Evolutionary conservation across 1,284 basidiomycete species (phyloP).

Genomic region (Malassezia sympodialis): DNA sequence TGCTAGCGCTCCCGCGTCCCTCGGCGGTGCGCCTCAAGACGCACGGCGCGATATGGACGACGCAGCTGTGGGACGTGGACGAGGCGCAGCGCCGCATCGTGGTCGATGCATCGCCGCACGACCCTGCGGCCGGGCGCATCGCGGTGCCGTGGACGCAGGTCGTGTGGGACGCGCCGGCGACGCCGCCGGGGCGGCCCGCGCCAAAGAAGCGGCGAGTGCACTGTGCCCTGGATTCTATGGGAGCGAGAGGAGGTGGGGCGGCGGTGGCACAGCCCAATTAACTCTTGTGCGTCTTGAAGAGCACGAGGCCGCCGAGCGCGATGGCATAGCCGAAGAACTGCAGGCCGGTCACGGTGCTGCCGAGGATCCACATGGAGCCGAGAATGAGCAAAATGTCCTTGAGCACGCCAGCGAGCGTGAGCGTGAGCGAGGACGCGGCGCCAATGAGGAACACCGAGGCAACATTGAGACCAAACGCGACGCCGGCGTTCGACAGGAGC

Average conservation of each 20-base stretch:
- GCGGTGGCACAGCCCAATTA: conserved; percentile 38
- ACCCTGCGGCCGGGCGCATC: background rate
- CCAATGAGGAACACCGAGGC: conserved; percentile 90
- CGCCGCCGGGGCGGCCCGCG: background rate
- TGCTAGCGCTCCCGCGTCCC: conserved; percentile 19
- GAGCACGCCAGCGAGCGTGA: conserved; percentile 88
- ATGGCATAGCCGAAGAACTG: conserved; percentile 83
- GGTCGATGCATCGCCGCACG: background rate
- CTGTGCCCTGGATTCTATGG: background rate
- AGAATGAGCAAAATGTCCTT: conserved; percentile 87
- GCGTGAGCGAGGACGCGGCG: conserved; percentile 71
- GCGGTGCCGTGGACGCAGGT: background rate
- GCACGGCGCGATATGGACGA: conserved; percentile 24
- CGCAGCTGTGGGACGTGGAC: conserved; percentile 3
- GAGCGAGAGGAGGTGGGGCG: background rate
- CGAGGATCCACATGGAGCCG: conserved; percentile 75
- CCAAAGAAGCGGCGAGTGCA: conserved; percentile 5
- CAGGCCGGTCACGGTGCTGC: conserved; percentile 64
- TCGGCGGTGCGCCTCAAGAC: conserved; percentile 25
- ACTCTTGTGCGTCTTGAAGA: conserved; percentile 68
- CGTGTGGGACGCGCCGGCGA: background rate
- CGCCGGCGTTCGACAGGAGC: conserved; percentile 69
- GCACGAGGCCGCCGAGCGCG: conserved; percentile 65
- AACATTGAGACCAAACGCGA: conserved; percentile 84
- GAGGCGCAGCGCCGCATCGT: background rate